Evolutionary conservation across 1,139 yeast genomes (phyloP).

Genomic region (Taphrina pruni): DNA sequence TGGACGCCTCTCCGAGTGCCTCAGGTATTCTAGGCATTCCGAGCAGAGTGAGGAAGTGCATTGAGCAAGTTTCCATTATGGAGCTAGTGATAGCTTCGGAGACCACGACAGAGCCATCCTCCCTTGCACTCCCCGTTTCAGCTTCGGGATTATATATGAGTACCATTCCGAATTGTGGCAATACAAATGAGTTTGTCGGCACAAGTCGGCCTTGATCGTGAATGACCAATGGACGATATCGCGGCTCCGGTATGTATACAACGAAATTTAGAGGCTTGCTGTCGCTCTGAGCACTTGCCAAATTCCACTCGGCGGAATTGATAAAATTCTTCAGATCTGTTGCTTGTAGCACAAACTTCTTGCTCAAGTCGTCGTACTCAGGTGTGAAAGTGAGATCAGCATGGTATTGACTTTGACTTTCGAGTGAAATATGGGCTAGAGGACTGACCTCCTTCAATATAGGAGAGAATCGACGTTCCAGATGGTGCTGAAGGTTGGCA

Average conservation of each 20-base stretch:
- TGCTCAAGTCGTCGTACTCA: conserved; percentile 42
- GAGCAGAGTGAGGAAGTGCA: conserved; percentile 72
- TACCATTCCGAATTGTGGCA: conserved; percentile 90
- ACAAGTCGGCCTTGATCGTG: conserved; percentile 54
- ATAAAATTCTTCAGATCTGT: conserved; percentile 70
- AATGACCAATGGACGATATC: conserved; percentile 56
- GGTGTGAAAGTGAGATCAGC: conserved; percentile 56
- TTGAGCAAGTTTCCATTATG: conserved; percentile 59
- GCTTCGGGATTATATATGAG: conserved; percentile 49
- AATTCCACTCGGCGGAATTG: conserved; percentile 79
- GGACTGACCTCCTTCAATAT: conserved; percentile 57
- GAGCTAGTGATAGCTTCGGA: background rate
- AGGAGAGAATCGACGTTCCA: conserved; percentile 57
- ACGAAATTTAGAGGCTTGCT: conserved; percentile 58
- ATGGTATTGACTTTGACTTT: conserved; percentile 78
- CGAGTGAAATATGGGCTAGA: conserved; percentile 73
- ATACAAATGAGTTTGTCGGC: conserved; percentile 68
- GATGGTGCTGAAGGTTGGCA: conserved; percentile 64
- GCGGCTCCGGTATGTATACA: conserved; percentile 64
- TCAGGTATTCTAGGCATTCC: conserved; percentile 68
- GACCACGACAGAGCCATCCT: conserved; percentile 61
- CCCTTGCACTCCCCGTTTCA: conserved; percentile 43
- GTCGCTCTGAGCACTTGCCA: conserved; percentile 48
- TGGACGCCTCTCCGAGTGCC: conserved; percentile 62
- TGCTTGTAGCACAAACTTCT: conserved; percentile 49